Conservation (phyloP, 345 rosid species). For the Populus nigra region DNA sequence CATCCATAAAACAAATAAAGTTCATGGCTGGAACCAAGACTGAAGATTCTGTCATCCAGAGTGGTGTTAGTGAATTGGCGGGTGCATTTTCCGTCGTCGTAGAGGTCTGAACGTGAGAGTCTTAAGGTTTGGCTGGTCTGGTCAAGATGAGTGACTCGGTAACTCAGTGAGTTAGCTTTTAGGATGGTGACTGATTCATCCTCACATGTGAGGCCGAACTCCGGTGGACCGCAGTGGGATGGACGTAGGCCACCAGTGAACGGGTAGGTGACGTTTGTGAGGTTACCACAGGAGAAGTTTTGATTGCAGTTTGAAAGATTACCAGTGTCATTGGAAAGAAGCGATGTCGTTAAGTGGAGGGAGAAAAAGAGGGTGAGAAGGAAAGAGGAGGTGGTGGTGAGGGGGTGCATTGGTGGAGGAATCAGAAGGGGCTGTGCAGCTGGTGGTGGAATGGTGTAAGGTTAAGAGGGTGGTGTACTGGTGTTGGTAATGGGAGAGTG, state of each 20-base stretch:
- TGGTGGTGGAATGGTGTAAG: not conserved
- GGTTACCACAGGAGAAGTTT: constrained; percentile 35
- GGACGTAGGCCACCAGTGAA: constrained; percentile 52
- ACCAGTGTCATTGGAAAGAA: not conserved
- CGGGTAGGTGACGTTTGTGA: constrained; percentile 37
- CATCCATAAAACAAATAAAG: constrained; percentile 34
- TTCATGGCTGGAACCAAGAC: not conserved
- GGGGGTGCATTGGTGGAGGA: not conserved
- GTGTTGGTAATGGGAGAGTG: not conserved
- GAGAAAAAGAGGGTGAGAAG: not conserved
- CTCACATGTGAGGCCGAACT: constrained; percentile 34
- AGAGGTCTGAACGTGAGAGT: constrained; percentile 32
- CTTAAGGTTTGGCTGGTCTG: constrained; percentile 13
- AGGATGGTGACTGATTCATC: constrained; percentile 11
- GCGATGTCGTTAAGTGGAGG: not conserved
- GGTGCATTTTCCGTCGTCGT: constrained; percentile 23
- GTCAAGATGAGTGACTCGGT: constrained; percentile 27
- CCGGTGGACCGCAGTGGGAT: constrained; percentile 40
- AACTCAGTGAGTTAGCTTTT: constrained; percentile 15
- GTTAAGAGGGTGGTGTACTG: not conserved
- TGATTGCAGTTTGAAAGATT: constrained; percentile 14
- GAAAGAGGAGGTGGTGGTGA: not conserved
- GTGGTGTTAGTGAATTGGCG: constrained; percentile 17
- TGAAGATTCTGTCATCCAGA: constrained; percentile 23
- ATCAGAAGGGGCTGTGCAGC: not conserved